Base-by-base conservation (phyloP, 2,329 filamentous ascomycete genomes). In the Exophiala phaeomuriformis region DNA sequence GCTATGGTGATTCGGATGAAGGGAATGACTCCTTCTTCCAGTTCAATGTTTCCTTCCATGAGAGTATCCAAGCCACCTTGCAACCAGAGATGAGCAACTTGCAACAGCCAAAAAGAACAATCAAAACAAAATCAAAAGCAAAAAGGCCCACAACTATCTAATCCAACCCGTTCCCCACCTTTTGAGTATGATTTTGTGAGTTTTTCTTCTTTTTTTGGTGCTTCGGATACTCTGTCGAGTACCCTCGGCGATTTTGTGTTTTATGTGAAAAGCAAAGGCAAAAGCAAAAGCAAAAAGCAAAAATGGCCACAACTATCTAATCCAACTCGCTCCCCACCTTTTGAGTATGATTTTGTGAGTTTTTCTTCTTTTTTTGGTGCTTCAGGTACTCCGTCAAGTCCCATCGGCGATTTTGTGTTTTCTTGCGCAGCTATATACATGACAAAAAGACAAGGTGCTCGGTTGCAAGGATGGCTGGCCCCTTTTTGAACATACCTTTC, bases 321-420 rank as follows among this genome's bases (percentile, higher is more conserved):
- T 47, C 19, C 19, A 19, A 19, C 19, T 2, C 19, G 19, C 19
- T 19, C 19, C 19, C 19, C 19, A 19, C 19, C 19, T 19, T 19
- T 47, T 45, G 51, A 54, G 55, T 49, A 57, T 54, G 51, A 49
- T 49, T 57, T 57, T 57, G 9, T 57, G 50, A 36, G 19, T 41
- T 51, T 50, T 54, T 37, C 32, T 27, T 39, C 32, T 54, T 54
- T 57, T 57, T 57, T 57, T 53, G 54, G 43, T 44, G 51, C 37
- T 44, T 39, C 52, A 36, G 47, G 32, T 30, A 41, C 39, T 36
- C 51, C 51, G 52, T 52, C 32, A 12, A 45, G 39, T 28, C 42
- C 46, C 51, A 12, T 48, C 51, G 43, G 8, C 19, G 10, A 9
- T 45, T 57, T 57, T 54, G 43, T 27, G 27, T n/a, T 41, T 36